A percentile compares a stretch with the other conserved stretches of the same genome.
Evolutionary conservation across 2,329 filamentous ascomycete species (phyloP).

Genomic region (Juglanconis sp.): DNA sequence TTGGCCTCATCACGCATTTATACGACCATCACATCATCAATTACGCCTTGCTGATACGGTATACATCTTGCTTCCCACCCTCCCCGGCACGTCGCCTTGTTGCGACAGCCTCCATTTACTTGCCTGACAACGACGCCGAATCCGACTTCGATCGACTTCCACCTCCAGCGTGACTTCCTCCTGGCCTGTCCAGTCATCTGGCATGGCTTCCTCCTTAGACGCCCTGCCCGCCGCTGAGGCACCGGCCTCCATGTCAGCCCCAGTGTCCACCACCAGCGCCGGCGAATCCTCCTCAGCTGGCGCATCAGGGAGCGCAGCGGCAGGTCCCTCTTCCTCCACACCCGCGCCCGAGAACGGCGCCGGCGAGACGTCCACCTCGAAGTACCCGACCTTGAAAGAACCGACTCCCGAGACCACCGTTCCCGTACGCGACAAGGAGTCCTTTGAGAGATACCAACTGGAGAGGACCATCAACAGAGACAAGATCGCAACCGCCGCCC

Average conservation of each 20-base stretch:
- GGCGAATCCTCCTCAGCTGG: constrained; percentile 12
- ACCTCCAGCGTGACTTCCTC: background rate
- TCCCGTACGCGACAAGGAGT: constrained; percentile 51
- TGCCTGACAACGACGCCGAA: background rate
- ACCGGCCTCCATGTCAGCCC: constrained; percentile 1
- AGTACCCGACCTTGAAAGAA: constrained; percentile 25
- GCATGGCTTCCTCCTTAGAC: constrained; percentile 19
- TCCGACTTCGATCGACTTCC: background rate
- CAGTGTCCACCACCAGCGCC: constrained; percentile 2
- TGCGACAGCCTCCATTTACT: constrained; percentile 12
- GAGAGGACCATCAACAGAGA: constrained; percentile 54
- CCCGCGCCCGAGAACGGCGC: constrained; percentile 27
- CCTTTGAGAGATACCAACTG: constrained; percentile 51
- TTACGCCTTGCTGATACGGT: background rate
- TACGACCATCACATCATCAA: background rate
- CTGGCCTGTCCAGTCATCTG: background rate
- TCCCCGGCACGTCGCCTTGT: constrained; percentile 12
- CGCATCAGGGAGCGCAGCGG: constrained; percentile 3
- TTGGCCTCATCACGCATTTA: background rate
- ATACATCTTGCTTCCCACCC: constrained; percentile 2
- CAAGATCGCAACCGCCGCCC: constrained; percentile 50
- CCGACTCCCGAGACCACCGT: constrained; percentile 19
- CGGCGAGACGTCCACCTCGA: constrained; percentile 14
- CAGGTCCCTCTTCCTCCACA: constrained; percentile 28
- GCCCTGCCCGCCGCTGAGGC: constrained; percentile 3